Evolutionary conservation across 305 asterid species (phyloP), one percentile per base, ranked within the genome.

Genomic region (Ajuga reptans): DNA sequence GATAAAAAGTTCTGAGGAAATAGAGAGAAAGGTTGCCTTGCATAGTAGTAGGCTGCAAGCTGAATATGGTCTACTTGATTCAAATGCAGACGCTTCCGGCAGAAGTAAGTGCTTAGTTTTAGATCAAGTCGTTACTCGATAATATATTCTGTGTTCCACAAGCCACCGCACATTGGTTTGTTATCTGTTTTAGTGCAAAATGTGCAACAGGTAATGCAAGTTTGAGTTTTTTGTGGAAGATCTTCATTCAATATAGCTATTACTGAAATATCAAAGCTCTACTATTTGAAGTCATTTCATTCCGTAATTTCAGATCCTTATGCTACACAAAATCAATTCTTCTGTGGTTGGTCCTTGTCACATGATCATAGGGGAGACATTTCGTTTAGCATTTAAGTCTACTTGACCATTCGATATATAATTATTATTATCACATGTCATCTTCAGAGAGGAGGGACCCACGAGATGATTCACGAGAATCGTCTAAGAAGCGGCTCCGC

Each of bases 1-100:
- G 59, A 66, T 83, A 64, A 83, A 71, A 69, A 75, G 62, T 71
- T 42, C 77, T 0, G 95, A 88, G 61, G 98, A 88, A 73, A 86
- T 92, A 42, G 97, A 90, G 84, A 86, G 75, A 75, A 90, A 88
- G 79, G 91, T 92, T 69, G 88, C 87, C 72, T 75, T 63, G 24
- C 96, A 80, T 75, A 79, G 88, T 67, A 82, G 80, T 75, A 82
- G 74, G 58, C 84, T 92, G 73, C 86, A 75, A 70, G 84, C 85
- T 64, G 95, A 86, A 72, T 92, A 82, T 75, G 97, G 96, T 53
- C 73, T 92, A 36, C 72, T 82, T 65, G 78, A 80, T 79, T 75
- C 78, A 68, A 80, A 74, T 56, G 86, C 90, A 68, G 92, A 81
- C 75, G 74, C 80, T 79, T 78, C 92, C 34, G 83, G 82, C 64